These are phyloP conservation scores for Clavispora santaluciae DNA, from an alignment of 805 yeast species.

Conservation along the genomic window DNA sequence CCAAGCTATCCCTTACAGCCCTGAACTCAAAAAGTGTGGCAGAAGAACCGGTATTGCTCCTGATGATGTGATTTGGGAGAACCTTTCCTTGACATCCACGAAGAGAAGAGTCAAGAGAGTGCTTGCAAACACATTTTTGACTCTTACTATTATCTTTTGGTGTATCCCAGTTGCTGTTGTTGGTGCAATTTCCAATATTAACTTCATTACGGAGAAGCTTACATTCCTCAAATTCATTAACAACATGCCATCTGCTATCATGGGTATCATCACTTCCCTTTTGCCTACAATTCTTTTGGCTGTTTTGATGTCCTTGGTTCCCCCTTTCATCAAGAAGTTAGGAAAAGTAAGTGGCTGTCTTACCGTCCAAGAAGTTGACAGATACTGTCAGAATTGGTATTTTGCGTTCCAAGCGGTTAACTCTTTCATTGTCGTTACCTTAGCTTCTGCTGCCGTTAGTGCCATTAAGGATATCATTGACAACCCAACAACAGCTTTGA, in stretches of 20 bases:
- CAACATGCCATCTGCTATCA: conserved; percentile 61
- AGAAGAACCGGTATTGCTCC: conserved; percentile 66
- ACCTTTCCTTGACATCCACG: conserved; percentile 53
- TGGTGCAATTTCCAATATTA: conserved; percentile 86
- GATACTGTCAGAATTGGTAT: conserved; percentile 82
- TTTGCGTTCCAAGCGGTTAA: conserved; percentile 89
- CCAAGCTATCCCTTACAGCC: conserved; percentile 67
- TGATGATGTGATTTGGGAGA: conserved; percentile 80
- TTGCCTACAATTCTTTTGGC: conserved; percentile 81
- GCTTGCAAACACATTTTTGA: conserved; percentile 59
- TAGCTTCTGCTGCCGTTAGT: conserved; percentile 77
- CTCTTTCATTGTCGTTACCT: conserved; percentile 78
- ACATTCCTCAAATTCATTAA: conserved; percentile 73
- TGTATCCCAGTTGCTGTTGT: conserved; percentile 97
- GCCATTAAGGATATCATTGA: conserved; percentile 64
- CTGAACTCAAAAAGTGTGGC: conserved; percentile 42
- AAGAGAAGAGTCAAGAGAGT: conserved; percentile 54
- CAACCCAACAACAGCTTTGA: conserved; percentile 69
- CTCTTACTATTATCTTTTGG: conserved; percentile 80
- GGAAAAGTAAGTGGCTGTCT: conserved; percentile 73
- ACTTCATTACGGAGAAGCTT: conserved; percentile 63
- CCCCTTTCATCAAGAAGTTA: conserved; percentile 72
- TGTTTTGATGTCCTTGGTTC: conserved; percentile 79
- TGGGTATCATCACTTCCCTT: conserved; percentile 84
- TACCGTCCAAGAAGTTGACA: conserved; percentile 67